phyloP scores from a whole-genome alignment of 345 rosid genomes.

The Populus euphratica region DNA sequence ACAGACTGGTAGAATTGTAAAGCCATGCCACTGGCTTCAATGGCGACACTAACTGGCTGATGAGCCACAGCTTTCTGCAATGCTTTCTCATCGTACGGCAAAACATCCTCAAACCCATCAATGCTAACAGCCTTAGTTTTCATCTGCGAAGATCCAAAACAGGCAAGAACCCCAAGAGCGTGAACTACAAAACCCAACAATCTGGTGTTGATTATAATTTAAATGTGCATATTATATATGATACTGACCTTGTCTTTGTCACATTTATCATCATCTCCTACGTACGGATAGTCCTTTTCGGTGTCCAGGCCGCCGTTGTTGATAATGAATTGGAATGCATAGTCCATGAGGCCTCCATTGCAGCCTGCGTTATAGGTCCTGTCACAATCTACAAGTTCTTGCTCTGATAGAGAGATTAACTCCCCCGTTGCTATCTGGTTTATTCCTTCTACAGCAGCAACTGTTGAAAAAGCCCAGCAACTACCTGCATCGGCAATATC shows the following conservation, averaged over 20 bases:
- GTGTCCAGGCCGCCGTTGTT: constrained; percentile 26
- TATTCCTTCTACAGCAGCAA: constrained; percentile 22
- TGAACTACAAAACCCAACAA: neutral
- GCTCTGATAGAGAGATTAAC: constrained; percentile 19
- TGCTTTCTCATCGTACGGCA: constrained; percentile 18
- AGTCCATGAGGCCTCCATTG: constrained; percentile 26
- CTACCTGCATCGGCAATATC: constrained; percentile 11
- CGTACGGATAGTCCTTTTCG: constrained; percentile 18
- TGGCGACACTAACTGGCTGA: constrained; percentile 29
- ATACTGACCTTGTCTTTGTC: constrained; percentile 13
- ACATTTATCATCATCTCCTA: constrained; percentile 10
- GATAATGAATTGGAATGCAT: constrained; percentile 24
- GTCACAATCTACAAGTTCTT: constrained; percentile 26
- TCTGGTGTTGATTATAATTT: neutral
- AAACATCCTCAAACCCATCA: constrained; percentile 25
- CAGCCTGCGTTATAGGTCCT: constrained; percentile 18
- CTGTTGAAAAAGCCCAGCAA: constrained; percentile 23
- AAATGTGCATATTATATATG: neutral
- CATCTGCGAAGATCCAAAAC: neutral
- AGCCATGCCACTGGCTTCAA: constrained; percentile 24
- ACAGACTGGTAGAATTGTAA: constrained; percentile 22
- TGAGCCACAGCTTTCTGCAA: constrained; percentile 26
- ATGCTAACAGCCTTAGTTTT: constrained; percentile 17
- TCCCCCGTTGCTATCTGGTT: constrained; percentile 18
- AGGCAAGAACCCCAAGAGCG: neutral